Base-by-base conservation (phyloP, 179 eudicot genomes). In the Gypsophila paniculata region DNA sequence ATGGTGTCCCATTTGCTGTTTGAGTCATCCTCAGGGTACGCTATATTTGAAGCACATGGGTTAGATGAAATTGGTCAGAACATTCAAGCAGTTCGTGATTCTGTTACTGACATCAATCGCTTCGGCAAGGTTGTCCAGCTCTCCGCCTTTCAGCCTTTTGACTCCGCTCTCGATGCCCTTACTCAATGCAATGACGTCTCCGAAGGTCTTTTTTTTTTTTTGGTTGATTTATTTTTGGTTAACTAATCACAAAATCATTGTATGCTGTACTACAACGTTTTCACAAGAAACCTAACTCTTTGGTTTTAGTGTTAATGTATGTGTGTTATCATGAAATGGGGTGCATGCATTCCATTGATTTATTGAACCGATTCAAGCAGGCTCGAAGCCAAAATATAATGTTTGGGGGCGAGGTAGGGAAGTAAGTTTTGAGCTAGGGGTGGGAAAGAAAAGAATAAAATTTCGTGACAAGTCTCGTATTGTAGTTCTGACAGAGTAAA, bases 31-130 rank as follows among this genome's bases (percentile, higher is more conserved):
- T 87, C 92, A 8, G 99, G 99, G 0, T 91, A 88, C 21, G 84
- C 83, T 0, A 60, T 94, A 36, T 88, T 94, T 19, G 48, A 44
- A 4, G 92, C 87, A 2, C 87, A 91, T 22, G 99, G 99, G 0
- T 19, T 94, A 4, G 99, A 94, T 68, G 97, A 94, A 74, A 90
- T 94, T 46, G 99, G 97, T 0, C 97, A 91, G 79, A 87, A 89
- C 79, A 81, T 86, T 0, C 97, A 91, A 70, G 91, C 97, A 0
- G 94, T 91, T 39, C 76, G 92, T 4, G 89, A 78, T 80, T 89
- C 97, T 4, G 86, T 94, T 2, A 2, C 82, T 6, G 99, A 94
- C 74, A 73, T 94, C 18, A 88, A 78, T 29, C 82, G 99, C 1
- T 94, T 94, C 51, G 94, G 99, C 0, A 86, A 89, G 71, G 94